Evolutionary conservation across 345 rosid species (phyloP).

Genomic region (Trapa bicornis): DNA sequence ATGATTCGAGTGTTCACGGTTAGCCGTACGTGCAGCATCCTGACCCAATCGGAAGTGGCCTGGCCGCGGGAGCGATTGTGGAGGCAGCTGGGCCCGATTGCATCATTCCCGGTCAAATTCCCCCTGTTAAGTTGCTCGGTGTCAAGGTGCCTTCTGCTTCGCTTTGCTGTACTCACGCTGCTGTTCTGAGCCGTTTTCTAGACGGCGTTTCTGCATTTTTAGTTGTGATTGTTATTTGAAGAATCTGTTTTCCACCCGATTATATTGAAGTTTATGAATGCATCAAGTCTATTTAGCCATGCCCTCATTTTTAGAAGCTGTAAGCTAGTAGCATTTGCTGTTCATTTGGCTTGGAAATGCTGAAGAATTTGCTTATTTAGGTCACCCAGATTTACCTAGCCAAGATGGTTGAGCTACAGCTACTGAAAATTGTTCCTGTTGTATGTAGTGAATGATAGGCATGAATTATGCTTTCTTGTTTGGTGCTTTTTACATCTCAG

Average conservation of each 20-base stretch:
- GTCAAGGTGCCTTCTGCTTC: conserved; percentile 37
- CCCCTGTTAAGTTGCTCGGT: conserved; percentile 68
- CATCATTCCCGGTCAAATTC: conserved; percentile 69
- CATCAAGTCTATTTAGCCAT: background rate
- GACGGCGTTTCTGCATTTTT: background rate
- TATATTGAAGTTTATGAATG: background rate
- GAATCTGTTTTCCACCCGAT: background rate
- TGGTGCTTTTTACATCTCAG: background rate
- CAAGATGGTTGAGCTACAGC: background rate
- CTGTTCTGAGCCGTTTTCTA: background rate
- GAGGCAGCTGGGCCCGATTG: conserved; percentile 92
- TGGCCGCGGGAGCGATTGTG: conserved; percentile 57
- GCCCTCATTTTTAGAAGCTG: background rate
- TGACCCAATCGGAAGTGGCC: conserved; percentile 66
- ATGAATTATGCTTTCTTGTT: background rate
- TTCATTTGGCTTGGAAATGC: background rate
- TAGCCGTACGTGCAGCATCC: conserved; percentile 44
- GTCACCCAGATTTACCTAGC: background rate
- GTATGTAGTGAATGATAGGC: background rate
- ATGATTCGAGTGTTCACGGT: background rate
- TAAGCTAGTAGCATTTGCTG: background rate
- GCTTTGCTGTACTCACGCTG: background rate
- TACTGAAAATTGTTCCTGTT: background rate
- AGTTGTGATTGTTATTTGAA: no score
- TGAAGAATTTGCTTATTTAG: background rate